phyloP scores from a whole-genome alignment of 2,329 filamentous ascomycete genomes.

The Pestalotiopsis sp. region DNA sequence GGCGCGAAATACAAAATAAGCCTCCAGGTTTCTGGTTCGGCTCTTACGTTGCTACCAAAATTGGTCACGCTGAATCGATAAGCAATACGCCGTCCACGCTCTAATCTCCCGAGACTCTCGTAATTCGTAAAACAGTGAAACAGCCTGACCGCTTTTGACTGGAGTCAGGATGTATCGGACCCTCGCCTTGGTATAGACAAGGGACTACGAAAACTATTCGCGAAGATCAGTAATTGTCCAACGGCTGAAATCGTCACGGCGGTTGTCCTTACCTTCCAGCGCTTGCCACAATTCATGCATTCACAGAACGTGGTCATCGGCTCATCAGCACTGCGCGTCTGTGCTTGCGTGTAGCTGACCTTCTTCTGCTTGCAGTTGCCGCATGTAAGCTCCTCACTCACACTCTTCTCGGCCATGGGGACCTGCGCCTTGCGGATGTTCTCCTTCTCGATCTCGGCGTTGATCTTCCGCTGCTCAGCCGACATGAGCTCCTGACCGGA shows the following conservation, averaged over 20 bases:
- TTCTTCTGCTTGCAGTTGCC: constrained; percentile 91
- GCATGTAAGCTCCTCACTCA: constrained; percentile 86
- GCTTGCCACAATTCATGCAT: constrained; percentile 69
- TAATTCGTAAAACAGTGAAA: constrained; percentile 5
- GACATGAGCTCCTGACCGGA: constrained; percentile 89
- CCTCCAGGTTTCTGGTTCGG: not conserved
- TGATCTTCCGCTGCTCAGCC: constrained; percentile 75
- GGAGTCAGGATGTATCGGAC: not conserved
- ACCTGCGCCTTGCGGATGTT: constrained; percentile 99
- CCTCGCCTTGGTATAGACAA: not conserved
- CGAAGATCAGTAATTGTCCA: constrained; percentile 9
- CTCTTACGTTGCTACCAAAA: constrained; percentile 6
- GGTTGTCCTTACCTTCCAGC: constrained; percentile 65
- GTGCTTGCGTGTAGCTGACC: constrained; percentile 94
- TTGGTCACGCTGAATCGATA: not conserved
- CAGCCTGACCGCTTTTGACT: not conserved
- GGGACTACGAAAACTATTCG: constrained; percentile 30
- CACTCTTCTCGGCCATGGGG: constrained; percentile 86
- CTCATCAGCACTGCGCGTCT: constrained; percentile 94
- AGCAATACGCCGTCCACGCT: constrained; percentile 12
- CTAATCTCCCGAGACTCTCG: constrained; percentile 7
- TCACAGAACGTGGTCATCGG: constrained; percentile 81
- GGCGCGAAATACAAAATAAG: not conserved
- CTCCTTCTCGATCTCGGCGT: constrained; percentile 78
- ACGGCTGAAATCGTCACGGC: constrained; percentile 21